These are phyloP conservation scores for Botrytis cinerea DNA, from an alignment of 2,329 filamentous ascomycete genomes.

Conservation along the genomic window DNA sequence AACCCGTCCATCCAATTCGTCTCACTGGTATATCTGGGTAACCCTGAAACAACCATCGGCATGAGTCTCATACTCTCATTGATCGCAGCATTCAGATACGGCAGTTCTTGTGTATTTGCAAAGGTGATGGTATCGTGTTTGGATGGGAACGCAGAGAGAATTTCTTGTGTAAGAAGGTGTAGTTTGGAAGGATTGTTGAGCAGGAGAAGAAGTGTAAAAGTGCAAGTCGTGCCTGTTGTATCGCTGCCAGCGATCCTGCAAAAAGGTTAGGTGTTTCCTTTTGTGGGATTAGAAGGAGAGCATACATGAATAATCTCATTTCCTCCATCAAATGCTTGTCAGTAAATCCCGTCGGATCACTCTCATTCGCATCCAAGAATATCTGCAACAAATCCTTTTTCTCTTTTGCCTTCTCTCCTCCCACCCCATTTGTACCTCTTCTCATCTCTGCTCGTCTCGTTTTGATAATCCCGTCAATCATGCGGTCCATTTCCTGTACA, in stretches of 20 bases:
- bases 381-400: neutral
- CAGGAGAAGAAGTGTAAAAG: constrained; percentile 9
- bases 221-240: constrained; percentile 1
- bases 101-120: constrained; percentile 29
- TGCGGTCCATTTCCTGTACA: neutral
- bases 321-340: constrained; percentile 20
- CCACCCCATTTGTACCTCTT: neutral
- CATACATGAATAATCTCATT: constrained; percentile 33
- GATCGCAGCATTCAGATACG: constrained; percentile 32
- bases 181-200: constrained; percentile 7
- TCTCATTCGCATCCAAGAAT: neutral
- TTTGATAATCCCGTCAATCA: neutral
- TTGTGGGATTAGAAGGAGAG: accelerated
- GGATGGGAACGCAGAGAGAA: constrained; percentile 42
- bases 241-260: constrained; percentile 12
- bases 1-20: constrained; percentile 27
- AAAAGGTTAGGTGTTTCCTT: neutral
- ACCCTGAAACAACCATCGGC: constrained; percentile 27
- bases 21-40: constrained; percentile 26
- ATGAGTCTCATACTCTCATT: constrained; percentile 33
- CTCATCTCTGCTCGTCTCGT: neutral
- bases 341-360: neutral
- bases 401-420: neutral
- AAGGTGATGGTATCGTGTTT: constrained; percentile 28
- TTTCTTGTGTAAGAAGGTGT: constrained; percentile 13